Evolutionary conservation across 2,329 filamentous ascomycete genomes (phyloP).

Genomic region (Didymella lethalis): DNA sequence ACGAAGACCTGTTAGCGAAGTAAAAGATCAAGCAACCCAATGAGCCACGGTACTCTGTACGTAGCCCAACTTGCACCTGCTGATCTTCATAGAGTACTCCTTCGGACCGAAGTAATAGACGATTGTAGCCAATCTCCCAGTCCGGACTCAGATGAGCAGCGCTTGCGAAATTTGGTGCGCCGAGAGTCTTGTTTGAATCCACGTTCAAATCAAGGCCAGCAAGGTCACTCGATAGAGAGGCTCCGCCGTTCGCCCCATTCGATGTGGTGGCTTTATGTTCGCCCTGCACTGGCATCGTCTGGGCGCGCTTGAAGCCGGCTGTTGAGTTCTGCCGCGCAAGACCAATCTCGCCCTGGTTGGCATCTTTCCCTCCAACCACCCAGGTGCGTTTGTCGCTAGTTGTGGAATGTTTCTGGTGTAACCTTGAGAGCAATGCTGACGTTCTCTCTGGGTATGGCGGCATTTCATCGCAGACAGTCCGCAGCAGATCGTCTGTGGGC

Average conservation of each 20-base stretch:
- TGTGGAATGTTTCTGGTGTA: conserved; percentile 93
- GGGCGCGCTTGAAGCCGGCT: conserved; percentile 83
- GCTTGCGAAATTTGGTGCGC: conserved; percentile 85
- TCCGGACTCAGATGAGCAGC: conserved; percentile 92
- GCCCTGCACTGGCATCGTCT: conserved; percentile 63
- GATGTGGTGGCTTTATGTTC: conserved; percentile 37
- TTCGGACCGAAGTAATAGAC: conserved; percentile 78
- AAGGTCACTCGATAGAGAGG: conserved; percentile 65
- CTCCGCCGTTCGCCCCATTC: conserved; percentile 59
- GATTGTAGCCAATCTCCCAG: conserved; percentile 91
- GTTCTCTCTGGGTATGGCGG: conserved; percentile 95
- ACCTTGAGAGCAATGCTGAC: conserved; percentile 86
- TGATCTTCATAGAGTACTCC: conserved; percentile 94
- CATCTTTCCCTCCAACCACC: conserved; percentile 97
- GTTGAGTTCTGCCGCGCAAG: conserved; percentile 71
- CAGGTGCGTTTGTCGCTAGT: conserved; percentile 96
- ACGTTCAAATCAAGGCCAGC: conserved; percentile 81
- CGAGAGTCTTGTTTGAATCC: conserved; percentile 64
- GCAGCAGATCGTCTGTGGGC: conserved; percentile 87
- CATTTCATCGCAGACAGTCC: conserved; percentile 98
- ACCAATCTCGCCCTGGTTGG: conserved; percentile 84
- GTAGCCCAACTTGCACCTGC: conserved; percentile 89
- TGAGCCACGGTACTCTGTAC: conserved; percentile 94
- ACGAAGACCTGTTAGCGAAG: conserved; percentile 91
- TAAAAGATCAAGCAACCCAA: conserved; percentile 95